Conservation (phyloP, 305 asterid species). For the Solanum chacoense region DNA sequence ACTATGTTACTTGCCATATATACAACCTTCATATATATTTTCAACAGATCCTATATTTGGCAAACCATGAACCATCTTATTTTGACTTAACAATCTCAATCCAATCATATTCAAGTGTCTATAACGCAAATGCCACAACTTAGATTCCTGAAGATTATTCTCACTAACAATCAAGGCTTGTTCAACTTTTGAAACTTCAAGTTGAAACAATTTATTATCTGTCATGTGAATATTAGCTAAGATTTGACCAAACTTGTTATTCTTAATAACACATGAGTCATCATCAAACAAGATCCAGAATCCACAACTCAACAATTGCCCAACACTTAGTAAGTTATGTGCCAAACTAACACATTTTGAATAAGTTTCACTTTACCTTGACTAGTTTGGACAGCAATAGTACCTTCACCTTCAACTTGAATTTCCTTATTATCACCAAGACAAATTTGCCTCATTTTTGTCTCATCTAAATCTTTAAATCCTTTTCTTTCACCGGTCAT, state of each 20-base stretch:
- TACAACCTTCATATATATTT: too few species aligned
- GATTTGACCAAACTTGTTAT: neutral
- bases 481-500: too few species aligned
- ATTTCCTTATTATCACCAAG: neutral
- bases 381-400: neutral
- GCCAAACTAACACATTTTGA: too few species aligned
- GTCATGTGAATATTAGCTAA: neutral
- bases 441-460: neutral
- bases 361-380: neutral
- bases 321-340: neutral
- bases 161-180: neutral
- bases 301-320: neutral
- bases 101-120: neutral
- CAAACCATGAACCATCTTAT: neutral
- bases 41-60: neutral
- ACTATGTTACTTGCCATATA: too few species aligned
- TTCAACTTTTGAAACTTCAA: neutral
- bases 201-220: neutral
- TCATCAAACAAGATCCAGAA: neutral
- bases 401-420: neutral
- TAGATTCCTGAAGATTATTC: neutral
- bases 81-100: neutral
- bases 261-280: too few species aligned
- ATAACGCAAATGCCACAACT: neutral
- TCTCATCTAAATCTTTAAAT: neutral